These are phyloP conservation scores for Lolium rigidum DNA, from an alignment of 176 grass and related monocot genomes.

Conservation along the genomic window DNA sequence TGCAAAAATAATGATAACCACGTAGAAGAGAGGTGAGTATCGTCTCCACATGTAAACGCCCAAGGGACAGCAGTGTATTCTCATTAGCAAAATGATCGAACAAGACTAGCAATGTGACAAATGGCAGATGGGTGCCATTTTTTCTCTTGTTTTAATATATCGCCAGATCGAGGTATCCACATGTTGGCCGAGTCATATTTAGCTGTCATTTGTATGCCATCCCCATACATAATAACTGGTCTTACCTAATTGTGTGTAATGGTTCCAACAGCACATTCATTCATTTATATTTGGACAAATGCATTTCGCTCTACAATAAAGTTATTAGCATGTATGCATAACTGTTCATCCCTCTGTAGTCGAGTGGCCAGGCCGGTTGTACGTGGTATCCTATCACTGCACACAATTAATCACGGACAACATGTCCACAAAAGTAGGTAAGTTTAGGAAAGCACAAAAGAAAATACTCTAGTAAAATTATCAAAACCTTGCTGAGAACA, in stretches of 20 bases:
- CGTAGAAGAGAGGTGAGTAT: neutral
- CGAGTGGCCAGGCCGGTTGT: no score
- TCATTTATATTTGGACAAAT: no score
- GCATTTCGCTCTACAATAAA: no score
- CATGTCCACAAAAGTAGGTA: no score
- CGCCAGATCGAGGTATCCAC: neutral
- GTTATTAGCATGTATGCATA: no score
- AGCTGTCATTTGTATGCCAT: conserved; percentile 15
- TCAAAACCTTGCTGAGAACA: no score
- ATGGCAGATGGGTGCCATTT: neutral
- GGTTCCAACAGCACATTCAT: no score
- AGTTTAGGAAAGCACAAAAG: no score
- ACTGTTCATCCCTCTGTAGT: no score
- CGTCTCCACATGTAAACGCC: conserved; percentile 20
- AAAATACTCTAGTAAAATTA: no score
- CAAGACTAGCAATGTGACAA: neutral
- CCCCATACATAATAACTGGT: neutral
- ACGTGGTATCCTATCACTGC: no score
- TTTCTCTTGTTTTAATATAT: neutral
- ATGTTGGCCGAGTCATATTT: conserved; percentile 5
- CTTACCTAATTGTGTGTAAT: neutral
- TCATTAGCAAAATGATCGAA: neutral
- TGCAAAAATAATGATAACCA: neutral
- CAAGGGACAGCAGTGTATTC: neutral
- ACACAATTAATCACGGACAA: no score